Base-by-base conservation (phyloP, 306 rosid genomes). In the Quillaja saponaria region DNA sequence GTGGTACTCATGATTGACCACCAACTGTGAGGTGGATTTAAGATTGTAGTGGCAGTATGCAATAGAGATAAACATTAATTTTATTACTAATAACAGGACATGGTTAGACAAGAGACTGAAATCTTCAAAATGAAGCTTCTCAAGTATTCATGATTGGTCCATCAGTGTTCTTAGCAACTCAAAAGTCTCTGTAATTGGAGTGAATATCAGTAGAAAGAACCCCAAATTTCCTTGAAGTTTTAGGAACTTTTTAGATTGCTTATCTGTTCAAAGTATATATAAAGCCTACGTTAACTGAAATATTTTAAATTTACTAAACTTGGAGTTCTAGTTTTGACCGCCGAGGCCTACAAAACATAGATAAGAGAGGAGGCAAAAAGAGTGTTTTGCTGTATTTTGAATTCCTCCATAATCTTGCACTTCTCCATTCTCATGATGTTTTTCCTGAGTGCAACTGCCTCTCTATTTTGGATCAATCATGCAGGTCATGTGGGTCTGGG, bases 1-100 rank as follows among this genome's bases (percentile, higher is more conserved):
- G 38, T 34, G 48, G n/a, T n/a, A n/a, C 41, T 44, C 14, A 11
- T 68, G 41, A 14, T 40, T 35, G 39, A 34, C n/a, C n/a, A 68
- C 12, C 25, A 25, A 40, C 35, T 49, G 8, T 16, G 44, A 10
- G 41, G 56, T 56, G 11, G 44, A 13, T 40, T 13, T 55, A 54
- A 3, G 17, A 13, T 31, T 6, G 31, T 25, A 28, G 42, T 10
- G 60, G 34, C 54, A 44, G 17, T 33, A 28, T 44, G 40, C 39
- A 34, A 21, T 37, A 15, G 1, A 7, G 19, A 47, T 35, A 17
- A 4, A 41, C 16, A n/a, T 57, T 49, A 17, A 5, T 58, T 7
- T 48, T 13, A 25, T 48, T 48, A 28, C 35, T 68, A 15, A 41
- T 12, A 44, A 3, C 3, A 44, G 14, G 19, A 34, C 54, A 14